Evolutionary conservation across 2,329 filamentous ascomycete genomes (phyloP).

Genomic region (Ambrosiella cleistominuta): DNA sequence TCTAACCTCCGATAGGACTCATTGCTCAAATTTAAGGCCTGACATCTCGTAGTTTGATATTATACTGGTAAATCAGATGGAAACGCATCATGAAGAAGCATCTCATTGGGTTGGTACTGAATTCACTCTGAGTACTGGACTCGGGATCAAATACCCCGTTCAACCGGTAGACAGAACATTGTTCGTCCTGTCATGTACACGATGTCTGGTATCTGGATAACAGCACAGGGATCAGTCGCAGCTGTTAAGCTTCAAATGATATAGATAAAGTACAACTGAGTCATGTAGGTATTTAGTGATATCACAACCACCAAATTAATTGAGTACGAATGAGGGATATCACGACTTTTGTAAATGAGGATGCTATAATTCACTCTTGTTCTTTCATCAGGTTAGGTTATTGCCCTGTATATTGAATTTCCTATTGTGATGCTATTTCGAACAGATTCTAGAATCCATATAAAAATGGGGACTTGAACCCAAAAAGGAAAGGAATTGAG

Average conservation of each 20-base stretch:
- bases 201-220: background rate
- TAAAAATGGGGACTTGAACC: background rate
- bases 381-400: background rate
- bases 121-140: too few species aligned
- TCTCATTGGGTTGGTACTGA: too few species aligned
- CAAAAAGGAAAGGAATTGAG: background rate
- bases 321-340: background rate
- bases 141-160: too few species aligned
- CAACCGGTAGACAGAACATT: too few species aligned
- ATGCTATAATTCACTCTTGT: background rate
- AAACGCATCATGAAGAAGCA: too few species aligned
- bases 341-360: background rate
- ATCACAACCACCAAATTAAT: too few species aligned
- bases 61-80: too few species aligned
- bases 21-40: constrained; percentile 51
- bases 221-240: background rate
- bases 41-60: too few species aligned
- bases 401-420: background rate
- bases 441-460: constrained; percentile 1
- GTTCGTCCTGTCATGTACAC: background rate
- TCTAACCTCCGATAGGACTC: constrained; percentile 33
- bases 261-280: background rate
- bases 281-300: too few species aligned
- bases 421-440: background rate
- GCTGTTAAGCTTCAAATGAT: background rate